Conservation (phyloP, 2,329 filamentous ascomycete genomes). For the Diaporthe nobilis region DNA sequence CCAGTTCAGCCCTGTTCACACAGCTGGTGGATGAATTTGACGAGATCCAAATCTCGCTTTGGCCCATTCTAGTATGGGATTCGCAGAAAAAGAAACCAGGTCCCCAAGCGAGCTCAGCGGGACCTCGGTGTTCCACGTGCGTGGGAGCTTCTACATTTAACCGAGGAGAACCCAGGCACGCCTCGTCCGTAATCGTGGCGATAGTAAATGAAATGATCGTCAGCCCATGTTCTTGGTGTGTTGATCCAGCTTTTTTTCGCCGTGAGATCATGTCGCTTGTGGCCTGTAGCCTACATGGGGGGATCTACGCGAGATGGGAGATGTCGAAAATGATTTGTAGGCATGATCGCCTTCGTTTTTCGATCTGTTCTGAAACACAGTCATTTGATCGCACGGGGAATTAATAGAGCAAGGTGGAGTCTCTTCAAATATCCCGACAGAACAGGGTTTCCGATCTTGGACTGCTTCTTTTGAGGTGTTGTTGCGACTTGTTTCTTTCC, state of each 20-base stretch:
- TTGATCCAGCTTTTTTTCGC: neutral
- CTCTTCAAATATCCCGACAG: neutral
- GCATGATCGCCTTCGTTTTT: neutral
- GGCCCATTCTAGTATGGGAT: neutral
- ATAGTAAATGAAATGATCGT: constrained; percentile 21
- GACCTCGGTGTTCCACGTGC: neutral
- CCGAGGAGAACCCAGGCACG: neutral
- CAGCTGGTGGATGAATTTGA: neutral
- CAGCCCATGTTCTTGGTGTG: neutral
- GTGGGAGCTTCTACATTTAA: neutral
- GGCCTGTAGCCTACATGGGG: neutral
- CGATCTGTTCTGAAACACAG: constrained; percentile 9
- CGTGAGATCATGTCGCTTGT: constrained; percentile 30
- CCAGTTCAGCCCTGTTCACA: neutral
- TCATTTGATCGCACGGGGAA: neutral
- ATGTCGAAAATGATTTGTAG: neutral
- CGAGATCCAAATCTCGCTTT: constrained; percentile 7
- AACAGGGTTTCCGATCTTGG: constrained; percentile 3
- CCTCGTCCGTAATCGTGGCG: neutral
- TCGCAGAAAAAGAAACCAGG: neutral
- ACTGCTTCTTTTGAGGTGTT: constrained; percentile 3
- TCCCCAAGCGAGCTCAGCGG: neutral
- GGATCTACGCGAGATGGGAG: constrained; percentile 21
- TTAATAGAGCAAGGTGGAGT: neutral
- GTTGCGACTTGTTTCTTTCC: neutral